A percentile compares a stretch with the other conserved stretches of the same genome.
These are phyloP conservation scores for Alternaria sp. DNA, from an alignment of 2,329 filamentous ascomycete genomes.

Conservation along the genomic window DNA sequence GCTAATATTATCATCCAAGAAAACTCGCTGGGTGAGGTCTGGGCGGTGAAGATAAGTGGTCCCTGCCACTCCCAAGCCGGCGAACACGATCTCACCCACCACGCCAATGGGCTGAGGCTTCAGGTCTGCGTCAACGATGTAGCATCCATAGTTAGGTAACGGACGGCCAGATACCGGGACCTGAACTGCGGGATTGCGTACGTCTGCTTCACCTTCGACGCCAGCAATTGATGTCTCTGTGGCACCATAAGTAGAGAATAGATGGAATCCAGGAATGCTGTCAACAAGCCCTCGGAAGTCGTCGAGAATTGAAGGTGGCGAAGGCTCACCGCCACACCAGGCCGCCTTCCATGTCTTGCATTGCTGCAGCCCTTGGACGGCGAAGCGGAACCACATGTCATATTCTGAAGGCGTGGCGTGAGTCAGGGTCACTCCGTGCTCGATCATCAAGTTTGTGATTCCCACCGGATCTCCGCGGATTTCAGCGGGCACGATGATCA, in stretches of 20 bases:
- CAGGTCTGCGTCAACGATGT: conserved; percentile 54
- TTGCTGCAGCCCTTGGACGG: conserved; percentile 23
- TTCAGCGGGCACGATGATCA: conserved; percentile 48
- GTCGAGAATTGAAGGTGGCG: conserved; percentile 6
- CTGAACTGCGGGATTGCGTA: conserved; percentile 20
- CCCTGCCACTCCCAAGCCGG: conserved; percentile 31
- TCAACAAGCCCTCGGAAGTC: conserved; percentile 20
- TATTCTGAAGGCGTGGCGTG: conserved; percentile 56
- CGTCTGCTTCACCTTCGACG: conserved; percentile 1
- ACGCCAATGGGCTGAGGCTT: conserved; percentile 53
- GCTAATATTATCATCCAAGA: conserved; percentile 12
- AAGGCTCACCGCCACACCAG: conserved; percentile 33
- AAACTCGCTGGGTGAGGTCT: conserved; percentile 31
- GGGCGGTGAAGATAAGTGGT: conserved; percentile 45
- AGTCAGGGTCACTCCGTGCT: conserved; percentile 52
- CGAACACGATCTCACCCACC: conserved; percentile 54
- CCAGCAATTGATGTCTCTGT: conserved; percentile 21
- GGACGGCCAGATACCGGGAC: conserved; percentile 20
- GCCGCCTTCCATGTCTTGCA: conserved; percentile 44
- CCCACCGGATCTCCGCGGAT: conserved; percentile 48
- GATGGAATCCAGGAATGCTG: background rate
- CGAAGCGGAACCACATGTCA: conserved; percentile 34
- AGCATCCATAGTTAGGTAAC: conserved; percentile 29
- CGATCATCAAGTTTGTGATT: conserved; percentile 50
- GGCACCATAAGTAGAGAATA: conserved; percentile 29